Evolutionary conservation across 2,329 filamentous ascomycete genomes (phyloP).

Genomic region (Ceratocystis diversiconidia): DNA sequence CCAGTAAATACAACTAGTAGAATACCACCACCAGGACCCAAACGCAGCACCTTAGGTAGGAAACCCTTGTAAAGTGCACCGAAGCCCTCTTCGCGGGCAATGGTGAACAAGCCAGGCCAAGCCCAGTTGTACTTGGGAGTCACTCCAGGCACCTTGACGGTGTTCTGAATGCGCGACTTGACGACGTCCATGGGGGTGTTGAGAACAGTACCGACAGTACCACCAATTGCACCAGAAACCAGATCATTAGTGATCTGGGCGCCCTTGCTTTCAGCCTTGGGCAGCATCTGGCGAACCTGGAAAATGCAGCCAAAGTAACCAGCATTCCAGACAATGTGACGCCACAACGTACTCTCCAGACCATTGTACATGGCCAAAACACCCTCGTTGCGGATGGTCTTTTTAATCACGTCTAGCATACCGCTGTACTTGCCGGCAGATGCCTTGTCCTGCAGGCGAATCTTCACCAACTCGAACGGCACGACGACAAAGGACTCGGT

Average conservation of each 20-base stretch:
- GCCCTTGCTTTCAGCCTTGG: conserved; percentile 64
- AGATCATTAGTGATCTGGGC: conserved; percentile 77
- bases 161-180: conserved; percentile 97
- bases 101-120: conserved; percentile 69
- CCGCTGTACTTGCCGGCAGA: conserved; percentile 78
- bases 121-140: conserved; percentile 98
- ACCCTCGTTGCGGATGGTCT: conserved; percentile 75
- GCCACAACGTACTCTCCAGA: conserved; percentile 91
- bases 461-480: conserved; percentile 97
- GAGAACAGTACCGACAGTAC: conserved; percentile 73
- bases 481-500: conserved; percentile 96
- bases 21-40: conserved; percentile 48
- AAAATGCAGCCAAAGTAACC: conserved; percentile 98
- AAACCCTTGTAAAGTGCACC: conserved; percentile 93
- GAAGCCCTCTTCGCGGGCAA: conserved; percentile 89
- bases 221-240: conserved; percentile 72
- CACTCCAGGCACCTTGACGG: conserved; percentile 63
- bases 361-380: conserved; percentile 87
- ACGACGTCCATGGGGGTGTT: conserved; percentile 97
- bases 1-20: conserved; percentile 76
- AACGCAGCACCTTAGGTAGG: conserved; percentile 64
- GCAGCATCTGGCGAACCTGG: conserved; percentile 78
- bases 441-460: conserved; percentile 88
- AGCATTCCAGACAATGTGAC: conserved; percentile 78
- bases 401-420: conserved; percentile 63